Evolutionary conservation across 805 yeast species (phyloP).

Genomic region (Barnettozyma siamensis): DNA sequence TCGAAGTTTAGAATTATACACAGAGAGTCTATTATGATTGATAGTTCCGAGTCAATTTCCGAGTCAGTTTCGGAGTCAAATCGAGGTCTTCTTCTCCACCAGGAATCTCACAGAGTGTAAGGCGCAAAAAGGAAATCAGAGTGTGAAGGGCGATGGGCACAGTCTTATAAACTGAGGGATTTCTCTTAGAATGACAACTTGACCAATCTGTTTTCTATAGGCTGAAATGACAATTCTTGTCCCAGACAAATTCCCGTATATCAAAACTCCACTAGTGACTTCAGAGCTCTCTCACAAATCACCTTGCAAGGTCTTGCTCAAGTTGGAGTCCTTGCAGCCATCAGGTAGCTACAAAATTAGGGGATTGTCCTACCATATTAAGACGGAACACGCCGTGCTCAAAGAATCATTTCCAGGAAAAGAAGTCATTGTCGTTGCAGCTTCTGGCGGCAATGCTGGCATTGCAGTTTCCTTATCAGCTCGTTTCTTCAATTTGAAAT

Average conservation of each 20-base stretch:
- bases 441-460: slow-evolving; percentile 54
- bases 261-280: slow-evolving; percentile 34
- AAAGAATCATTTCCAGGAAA: slow-evolving; percentile 22
- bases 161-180: no score
- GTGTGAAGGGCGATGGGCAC: no score
- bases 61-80: not conserved
- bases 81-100: not conserved
- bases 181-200: no score
- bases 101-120: not conserved
- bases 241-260: slow-evolving; percentile 13
- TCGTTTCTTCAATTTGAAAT: slow-evolving; percentile 28
- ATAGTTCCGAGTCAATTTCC: not conserved
- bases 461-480: slow-evolving; percentile 49
- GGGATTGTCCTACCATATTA: slow-evolving; percentile 46
- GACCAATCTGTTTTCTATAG: no score
- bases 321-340: slow-evolving; percentile 49
- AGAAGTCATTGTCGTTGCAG: slow-evolving; percentile 39
- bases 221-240: slow-evolving; percentile 3
- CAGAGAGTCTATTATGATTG: no score
- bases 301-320: slow-evolving; percentile 38
- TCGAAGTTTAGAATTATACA: no score
- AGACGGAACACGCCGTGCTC: slow-evolving; percentile 26
- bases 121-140: not conserved
- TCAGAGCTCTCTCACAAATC: slow-evolving; percentile 25
- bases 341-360: slow-evolving; percentile 53